Base-by-base conservation (phyloP, 1,284 basidiomycete genomes). In the Moesziomyces sp. region DNA sequence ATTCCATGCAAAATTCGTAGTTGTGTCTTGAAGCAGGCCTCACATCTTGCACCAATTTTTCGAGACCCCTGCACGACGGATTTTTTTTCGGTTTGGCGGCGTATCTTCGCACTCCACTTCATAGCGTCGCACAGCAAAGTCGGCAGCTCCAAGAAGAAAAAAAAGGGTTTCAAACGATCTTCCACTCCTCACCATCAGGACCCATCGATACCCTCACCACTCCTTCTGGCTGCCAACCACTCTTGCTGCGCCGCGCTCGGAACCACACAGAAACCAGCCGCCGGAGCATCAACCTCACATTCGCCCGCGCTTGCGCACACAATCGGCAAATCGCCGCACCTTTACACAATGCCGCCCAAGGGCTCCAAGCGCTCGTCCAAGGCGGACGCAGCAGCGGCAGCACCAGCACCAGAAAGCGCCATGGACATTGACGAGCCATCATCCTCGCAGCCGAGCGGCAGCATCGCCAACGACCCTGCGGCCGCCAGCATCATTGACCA, bases 371-470 rank as follows among this genome's bases (percentile, higher is more conserved):
- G 46, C 30, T 42, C 61, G 5, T 23, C 56, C 30, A 59, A 58
- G 46, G 57, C 61, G 1, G 49, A 62, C 14, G 48, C 52, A 5
- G 35, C 62, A 18, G 23, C 56, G 6, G 52, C 46, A 40, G 16
- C 38, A 40, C 18, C 38, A 16, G 18, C 30, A 34, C 13, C 35
- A 56, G 59, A 26, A 53, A 67, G 28, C 52, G 38, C 65, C 4
- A 74, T 74, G 65, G 61, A 74, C 34, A 34, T 74, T 23, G 71
- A 74, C 43, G 65, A 61, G 46, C 61, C 71, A 11, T 69, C 71
- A 19, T 58, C 42, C 19, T 64, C 58, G 24, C 63, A 67, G 21
- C 52, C 57, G 13, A 58, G 58, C 44, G 57, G 64, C 34, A 61
- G 54, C 61, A 40, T 74, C 34, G n/a, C 57, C 52, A 61, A 68